Conservation (phyloP, 129 eudicot species). For the Lactuca saligna region DNA sequence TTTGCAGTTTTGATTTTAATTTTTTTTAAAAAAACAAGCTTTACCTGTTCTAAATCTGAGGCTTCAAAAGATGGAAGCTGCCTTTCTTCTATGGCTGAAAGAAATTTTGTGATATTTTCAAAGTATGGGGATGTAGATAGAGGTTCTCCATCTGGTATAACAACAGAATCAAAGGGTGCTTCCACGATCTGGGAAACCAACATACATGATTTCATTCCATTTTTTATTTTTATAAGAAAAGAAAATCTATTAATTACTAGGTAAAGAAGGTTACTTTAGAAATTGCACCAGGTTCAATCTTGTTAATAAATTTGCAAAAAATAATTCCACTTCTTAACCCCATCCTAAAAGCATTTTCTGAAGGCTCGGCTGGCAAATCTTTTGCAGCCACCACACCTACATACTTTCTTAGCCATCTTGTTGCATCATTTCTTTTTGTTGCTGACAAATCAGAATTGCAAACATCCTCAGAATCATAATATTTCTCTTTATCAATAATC, state of each 20-base stretch:
- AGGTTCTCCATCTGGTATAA: slow-evolving; percentile 86
- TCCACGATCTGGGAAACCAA: slow-evolving; percentile 54
- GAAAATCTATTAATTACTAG: background rate
- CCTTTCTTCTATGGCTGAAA: slow-evolving; percentile 57
- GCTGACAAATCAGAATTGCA: slow-evolving; percentile 42
- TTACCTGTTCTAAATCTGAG: slow-evolving; percentile 83
- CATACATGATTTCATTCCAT: slow-evolving; percentile 2
- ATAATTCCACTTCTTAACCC: slow-evolving; percentile 81
- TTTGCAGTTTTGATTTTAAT: slow-evolving; percentile 3
- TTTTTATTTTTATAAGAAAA: background rate
- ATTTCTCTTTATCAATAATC: background rate
- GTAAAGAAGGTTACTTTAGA: slow-evolving; percentile 54
- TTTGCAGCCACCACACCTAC: slow-evolving; percentile 76
- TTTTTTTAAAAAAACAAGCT: background rate
- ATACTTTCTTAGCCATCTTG: slow-evolving; percentile 74
- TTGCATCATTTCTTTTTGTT: slow-evolving; percentile 74
- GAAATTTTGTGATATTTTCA: slow-evolving; percentile 77
- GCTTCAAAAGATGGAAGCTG: slow-evolving; percentile 83
- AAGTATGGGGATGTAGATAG: slow-evolving; percentile 68
- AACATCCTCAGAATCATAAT: slow-evolving; percentile 13
- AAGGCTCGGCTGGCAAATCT: slow-evolving; percentile 94
- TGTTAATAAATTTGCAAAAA: slow-evolving; percentile 82
- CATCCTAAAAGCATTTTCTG: slow-evolving; percentile 82
- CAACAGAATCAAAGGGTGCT: slow-evolving; percentile 52
- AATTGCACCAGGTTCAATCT: slow-evolving; percentile 62